These are phyloP conservation scores for Heliosperma pusillum DNA, from an alignment of 148 eudicot species.

Conservation along the genomic window DNA sequence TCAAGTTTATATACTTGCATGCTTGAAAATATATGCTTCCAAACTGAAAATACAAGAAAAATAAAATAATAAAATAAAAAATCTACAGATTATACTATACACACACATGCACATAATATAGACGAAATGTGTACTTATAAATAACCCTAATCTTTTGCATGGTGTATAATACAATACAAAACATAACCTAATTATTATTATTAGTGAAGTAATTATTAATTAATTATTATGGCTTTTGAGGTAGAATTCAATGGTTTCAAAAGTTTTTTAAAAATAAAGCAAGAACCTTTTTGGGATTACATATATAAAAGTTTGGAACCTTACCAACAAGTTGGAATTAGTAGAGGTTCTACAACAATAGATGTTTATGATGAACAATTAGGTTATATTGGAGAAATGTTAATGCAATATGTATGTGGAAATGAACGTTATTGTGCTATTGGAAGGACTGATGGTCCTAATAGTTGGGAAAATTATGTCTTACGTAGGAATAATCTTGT, in stretches of 20 bases:
- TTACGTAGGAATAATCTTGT: not conserved
- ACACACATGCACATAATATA: too few relatives aligned
- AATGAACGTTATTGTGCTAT: not conserved
- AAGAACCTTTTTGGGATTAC: not conserved
- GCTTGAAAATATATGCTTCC: too few relatives aligned
- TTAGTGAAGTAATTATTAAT: too few relatives aligned
- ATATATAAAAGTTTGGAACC: not conserved
- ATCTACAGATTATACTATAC: too few relatives aligned
- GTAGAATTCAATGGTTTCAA: not conserved
- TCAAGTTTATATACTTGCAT: too few relatives aligned
- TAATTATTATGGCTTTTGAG: not conserved
- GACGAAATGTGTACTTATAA: too few relatives aligned
- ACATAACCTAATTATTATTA: too few relatives aligned
- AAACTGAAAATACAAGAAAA: too few relatives aligned
- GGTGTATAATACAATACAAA: too few relatives aligned
- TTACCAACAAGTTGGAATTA: not conserved
- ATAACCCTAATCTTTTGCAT: too few relatives aligned
- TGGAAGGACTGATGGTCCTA: not conserved
- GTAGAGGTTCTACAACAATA: not conserved
- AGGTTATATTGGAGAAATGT: not conserved
- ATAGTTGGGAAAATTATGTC: not conserved
- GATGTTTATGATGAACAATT: not conserved
- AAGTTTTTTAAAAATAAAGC: not conserved
- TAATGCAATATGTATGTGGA: not conserved
- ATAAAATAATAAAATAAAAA: too few relatives aligned